Evolutionary conservation across 2,329 filamentous ascomycete species (phyloP), one percentile per base, ranked within the genome.

Genomic region (Dactylonectria macrodidyma): DNA sequence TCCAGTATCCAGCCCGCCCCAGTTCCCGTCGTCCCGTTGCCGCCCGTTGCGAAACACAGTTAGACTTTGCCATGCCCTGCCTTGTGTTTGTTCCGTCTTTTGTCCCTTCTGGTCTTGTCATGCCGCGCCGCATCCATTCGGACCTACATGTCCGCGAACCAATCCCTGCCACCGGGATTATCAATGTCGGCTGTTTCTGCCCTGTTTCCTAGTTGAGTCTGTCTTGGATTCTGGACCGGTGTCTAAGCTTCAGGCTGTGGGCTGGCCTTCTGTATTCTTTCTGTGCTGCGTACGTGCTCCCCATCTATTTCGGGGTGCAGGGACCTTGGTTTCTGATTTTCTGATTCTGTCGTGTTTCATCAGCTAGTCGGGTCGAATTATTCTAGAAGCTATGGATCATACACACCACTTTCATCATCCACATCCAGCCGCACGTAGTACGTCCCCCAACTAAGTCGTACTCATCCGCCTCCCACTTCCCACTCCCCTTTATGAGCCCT

Each of bases 321-420:
- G 47, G 44, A 26, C 12, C 51, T 54, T 22, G 19, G 51, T 54
- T 54, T 50, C 59, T 47, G 22, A 51, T 62, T 55, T 68, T 61
- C 50, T 44, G 16, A 44, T 44, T 44, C 48, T 22, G 51, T 65
- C 54, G 56, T 65, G 66, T 69, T 69, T 66, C 65, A 66, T 65
- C 62, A 48, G 59, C 56, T 48, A 63, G 66, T 69, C 55, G 63
- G 67, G 46, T 65, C 64, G 59, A 68, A 70, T 62, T 66, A 48
- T 73, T 76, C 72, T 71, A 71, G 67, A 76, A 75, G 54, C 54
- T 24, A 54, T 63, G 46, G 33, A 60, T 30, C 67, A 34, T 34
- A 34, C 63, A 62, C 64, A 62, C 64, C 64, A 66, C 64, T 58
- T 66, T 57, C 47, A 19, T 47, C 50, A 65, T 44, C 41, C 26